Evolutionary conservation across 2,329 filamentous ascomycete species (phyloP).

Genomic region (Chrysoporthe cubensis): DNA sequence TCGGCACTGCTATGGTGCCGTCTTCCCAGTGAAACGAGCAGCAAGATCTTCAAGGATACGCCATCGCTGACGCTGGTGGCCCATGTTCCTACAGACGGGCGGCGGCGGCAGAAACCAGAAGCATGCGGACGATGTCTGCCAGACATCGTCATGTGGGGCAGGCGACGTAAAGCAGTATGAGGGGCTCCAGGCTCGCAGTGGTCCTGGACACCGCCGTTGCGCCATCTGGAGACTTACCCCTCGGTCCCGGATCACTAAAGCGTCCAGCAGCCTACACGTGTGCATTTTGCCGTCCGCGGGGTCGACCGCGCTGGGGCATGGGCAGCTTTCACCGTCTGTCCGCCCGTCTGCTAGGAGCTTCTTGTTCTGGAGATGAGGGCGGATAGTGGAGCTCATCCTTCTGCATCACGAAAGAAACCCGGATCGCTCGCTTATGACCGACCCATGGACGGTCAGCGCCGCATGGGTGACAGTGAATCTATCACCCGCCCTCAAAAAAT

Average conservation of each 20-base stretch:
- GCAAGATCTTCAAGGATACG: no score
- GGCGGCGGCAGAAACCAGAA: neutral
- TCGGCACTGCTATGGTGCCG: no score
- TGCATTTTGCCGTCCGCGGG: conserved; percentile 13
- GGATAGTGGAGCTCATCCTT: conserved; percentile 24
- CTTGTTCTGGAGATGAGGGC: conserved; percentile 25
- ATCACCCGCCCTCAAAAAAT: conserved; percentile 8
- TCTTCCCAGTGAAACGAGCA: no score
- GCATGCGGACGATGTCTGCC: neutral
- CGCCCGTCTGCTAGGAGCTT: conserved; percentile 23
- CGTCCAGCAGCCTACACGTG: conserved; percentile 12
- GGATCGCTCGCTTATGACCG: conserved; percentile 30
- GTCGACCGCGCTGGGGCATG: conserved; percentile 17
- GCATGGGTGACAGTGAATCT: conserved; percentile 15
- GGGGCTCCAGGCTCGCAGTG: neutral
- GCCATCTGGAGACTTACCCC: conserved; percentile 2
- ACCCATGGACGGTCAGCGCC: conserved; percentile 23
- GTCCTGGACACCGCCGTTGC: conserved; percentile 11
- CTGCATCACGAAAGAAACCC: conserved; percentile 30
- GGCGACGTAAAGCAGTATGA: conserved; percentile 2
- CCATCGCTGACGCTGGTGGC: neutral
- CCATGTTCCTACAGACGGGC: neutral
- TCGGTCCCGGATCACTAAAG: conserved; percentile 2
- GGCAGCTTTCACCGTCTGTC: conserved; percentile 13
- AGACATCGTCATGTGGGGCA: conserved; percentile 14